These are phyloP conservation scores for Globisporangium nodosum DNA, from an alignment of 352 stramenopile genomes.

Conservation along the genomic window DNA sequence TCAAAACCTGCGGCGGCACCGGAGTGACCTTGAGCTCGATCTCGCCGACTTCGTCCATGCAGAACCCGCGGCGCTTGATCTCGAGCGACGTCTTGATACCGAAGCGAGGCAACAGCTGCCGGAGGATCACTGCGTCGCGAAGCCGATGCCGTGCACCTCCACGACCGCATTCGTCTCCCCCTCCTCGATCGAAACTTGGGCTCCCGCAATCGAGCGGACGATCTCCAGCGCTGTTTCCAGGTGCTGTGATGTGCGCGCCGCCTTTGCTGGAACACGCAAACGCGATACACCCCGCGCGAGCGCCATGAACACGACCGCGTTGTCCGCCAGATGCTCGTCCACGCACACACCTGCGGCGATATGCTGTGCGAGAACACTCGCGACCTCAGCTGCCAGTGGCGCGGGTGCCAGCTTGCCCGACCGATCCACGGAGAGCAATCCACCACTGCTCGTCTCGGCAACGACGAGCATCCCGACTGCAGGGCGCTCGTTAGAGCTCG, in stretches of 20 bases:
- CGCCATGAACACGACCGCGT: conserved; percentile 64
- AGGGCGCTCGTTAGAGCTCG: conserved; percentile 2
- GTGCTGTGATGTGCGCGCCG: conserved; percentile 38
- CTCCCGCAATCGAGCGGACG: conserved; percentile 30
- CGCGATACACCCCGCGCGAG: conserved; percentile 44
- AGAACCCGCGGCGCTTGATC: conserved; percentile 44
- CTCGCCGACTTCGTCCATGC: conserved; percentile 34
- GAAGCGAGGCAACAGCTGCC: conserved; percentile 35
- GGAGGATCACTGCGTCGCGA: neutral
- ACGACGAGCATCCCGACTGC: conserved; percentile 34
- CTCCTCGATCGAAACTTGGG: conserved; percentile 30
- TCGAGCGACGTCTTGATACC: conserved; percentile 27
- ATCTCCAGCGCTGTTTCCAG: conserved; percentile 51
- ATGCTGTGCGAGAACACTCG: conserved; percentile 17
- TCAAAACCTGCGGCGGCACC: conserved; percentile 1
- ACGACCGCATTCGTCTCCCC: conserved; percentile 33
- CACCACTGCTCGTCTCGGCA: conserved; percentile 32
- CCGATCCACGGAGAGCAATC: conserved; percentile 36
- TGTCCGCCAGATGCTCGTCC: conserved; percentile 72
- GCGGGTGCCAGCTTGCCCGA: conserved; percentile 36
- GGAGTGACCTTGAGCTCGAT: conserved; percentile 25
- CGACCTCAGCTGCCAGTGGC: conserved; percentile 25
- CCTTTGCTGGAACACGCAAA: conserved; percentile 41
- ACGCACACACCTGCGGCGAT: conserved; percentile 47
- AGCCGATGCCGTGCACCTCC: conserved; percentile 43